Evolutionary conservation across 23 red algal species (phyloP).

Genomic region (Gracilaria gracilis): DNA sequence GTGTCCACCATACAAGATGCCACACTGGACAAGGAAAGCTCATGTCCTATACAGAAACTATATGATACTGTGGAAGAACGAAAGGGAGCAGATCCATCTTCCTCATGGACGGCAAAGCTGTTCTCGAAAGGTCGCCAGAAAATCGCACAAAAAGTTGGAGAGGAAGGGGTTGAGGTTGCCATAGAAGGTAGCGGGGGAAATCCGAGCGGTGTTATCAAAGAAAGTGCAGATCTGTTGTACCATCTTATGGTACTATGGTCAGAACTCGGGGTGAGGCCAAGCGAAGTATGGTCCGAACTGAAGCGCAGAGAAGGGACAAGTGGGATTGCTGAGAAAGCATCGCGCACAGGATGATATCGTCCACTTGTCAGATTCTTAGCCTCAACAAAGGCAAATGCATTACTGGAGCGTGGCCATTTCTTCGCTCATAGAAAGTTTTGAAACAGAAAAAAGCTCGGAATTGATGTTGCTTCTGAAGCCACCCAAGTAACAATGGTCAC

Average conservation of each 20-base stretch:
- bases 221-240: conserved; percentile 99
- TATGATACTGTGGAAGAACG: conserved; percentile 78
- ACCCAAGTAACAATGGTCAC: too few relatives aligned
- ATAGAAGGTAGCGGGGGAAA: conserved; percentile 79
- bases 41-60: conserved; percentile 71
- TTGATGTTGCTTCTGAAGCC: too few relatives aligned
- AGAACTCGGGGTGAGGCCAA: conserved; percentile 73
- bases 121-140: conserved; percentile 83
- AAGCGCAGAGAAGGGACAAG: conserved; percentile 70
- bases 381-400: too few relatives aligned
- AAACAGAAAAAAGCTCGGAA: too few relatives aligned
- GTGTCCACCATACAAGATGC: conserved; percentile 40
- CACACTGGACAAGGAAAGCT: neutral
- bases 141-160: conserved; percentile 97
- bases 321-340: conserved; percentile 91
- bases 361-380: neutral
- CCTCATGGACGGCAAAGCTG: conserved; percentile 92
- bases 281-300: conserved; percentile 83
- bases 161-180: conserved; percentile 94
- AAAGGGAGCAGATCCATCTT: conserved; percentile 64
- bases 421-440: too few relatives aligned
- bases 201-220: conserved; percentile 66
- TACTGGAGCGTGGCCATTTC: too few relatives aligned
- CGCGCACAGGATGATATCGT: neutral
- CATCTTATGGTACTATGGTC: conserved; percentile 96